Base-by-base conservation (phyloP, 1,139 yeast genomes). In the Pichia cactophila region DNA sequence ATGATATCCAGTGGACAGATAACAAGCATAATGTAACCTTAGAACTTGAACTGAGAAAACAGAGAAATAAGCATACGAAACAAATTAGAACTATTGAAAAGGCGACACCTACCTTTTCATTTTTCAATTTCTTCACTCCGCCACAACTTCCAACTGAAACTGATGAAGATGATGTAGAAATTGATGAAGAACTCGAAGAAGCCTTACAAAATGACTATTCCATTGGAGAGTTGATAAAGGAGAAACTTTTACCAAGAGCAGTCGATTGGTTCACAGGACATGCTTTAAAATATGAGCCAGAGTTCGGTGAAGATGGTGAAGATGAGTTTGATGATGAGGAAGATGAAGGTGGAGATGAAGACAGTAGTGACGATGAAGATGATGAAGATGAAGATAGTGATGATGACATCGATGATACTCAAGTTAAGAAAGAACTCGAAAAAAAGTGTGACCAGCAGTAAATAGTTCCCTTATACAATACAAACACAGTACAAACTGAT, bases 241-340 rank as follows among this genome's bases (percentile, higher is more conserved):
- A 94, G 68, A 84, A 94, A 68, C 78, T 92, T 66, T 85, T 92
- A 58, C 97, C 97, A 56, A 81, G 96, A 63, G 97, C 97, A 50
- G 80, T 92, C 61, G 97, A 90, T 69, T 92, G 97, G 97, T 92
- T 88, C 68, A 90, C 97, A 17, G 97, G 98, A 47, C 89, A 86
- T 58, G 98, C 98, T n/a, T 78, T 90, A 52, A 76, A 71, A 16
- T 82, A 72, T 12, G 84, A 75, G 26, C 80, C 72, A 10, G 83
- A 74, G 4, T 63, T 49, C 81, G 51, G 44, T 9, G 52, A 42
- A 17, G 54, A 50, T n/a, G 52, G 50, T 5, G 54, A 47, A 3
- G 56, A 48, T 26, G 52, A 46, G 3, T 51, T 49, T 4, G 61
- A 54, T n/a, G 59, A 53, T 57, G 77, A 72, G 17, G 83, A 74